A percentile compares a stretch with the other conserved stretches of the same genome.
phyloP scores from a whole-genome alignment of 148 eudicot genomes.

The Rhododendron griersonianum region DNA sequence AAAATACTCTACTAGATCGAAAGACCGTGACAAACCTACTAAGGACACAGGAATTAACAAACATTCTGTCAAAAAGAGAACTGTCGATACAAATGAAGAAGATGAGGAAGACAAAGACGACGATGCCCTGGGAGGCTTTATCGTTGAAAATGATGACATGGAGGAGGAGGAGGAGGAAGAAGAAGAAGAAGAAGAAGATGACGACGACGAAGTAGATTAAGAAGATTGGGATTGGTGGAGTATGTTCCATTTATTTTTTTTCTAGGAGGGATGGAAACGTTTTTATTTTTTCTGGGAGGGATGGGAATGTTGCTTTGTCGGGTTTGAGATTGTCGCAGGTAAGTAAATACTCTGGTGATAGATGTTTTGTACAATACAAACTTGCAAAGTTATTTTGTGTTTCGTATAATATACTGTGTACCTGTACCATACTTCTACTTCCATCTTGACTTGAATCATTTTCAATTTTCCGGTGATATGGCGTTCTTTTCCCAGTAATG shows the following conservation, averaged over 20 bases:
- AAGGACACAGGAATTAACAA: conserved; percentile 20
- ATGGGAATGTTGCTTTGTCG: background rate
- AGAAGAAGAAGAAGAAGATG: conserved; percentile 24
- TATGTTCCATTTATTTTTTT: background rate
- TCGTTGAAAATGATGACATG: conserved; percentile 49
- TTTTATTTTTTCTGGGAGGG: background rate
- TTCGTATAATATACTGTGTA: background rate
- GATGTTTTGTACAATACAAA: background rate
- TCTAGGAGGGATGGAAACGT: background rate
- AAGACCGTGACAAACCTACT: conserved; percentile 27
- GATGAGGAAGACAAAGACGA: conserved; percentile 52
- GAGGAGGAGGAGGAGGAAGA: conserved; percentile 31
- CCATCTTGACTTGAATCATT: background rate
- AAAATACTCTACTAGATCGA: conserved; percentile 66
- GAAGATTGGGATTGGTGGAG: background rate
- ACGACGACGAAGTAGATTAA: conserved; percentile 33
- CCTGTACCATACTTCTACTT: background rate
- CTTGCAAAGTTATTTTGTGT: background rate
- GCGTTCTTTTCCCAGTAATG: background rate
- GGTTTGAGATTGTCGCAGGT: background rate
- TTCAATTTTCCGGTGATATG: background rate
- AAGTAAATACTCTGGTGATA: background rate
- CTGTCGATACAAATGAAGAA: conserved; percentile 18
- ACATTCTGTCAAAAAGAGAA: conserved; percentile 15
- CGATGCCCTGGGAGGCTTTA: conserved; percentile 87